These are phyloP conservation scores for Rubia peregrina DNA, from an alignment of 305 asterid species.

Conservation along the genomic window DNA sequence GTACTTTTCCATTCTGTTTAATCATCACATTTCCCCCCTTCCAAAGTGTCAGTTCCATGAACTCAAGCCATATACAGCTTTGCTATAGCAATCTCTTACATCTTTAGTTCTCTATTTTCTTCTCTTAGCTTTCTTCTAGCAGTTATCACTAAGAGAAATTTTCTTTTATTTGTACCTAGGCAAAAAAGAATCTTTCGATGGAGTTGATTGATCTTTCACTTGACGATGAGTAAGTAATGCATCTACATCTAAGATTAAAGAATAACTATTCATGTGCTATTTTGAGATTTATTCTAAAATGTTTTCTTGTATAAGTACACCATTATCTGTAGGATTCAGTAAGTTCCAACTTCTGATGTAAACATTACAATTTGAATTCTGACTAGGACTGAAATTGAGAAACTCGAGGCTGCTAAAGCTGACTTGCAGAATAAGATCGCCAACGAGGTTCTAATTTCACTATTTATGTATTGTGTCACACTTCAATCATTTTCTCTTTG, in stretches of 20 bases:
- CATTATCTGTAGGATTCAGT: background rate
- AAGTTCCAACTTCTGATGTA: slow-evolving; percentile 13
- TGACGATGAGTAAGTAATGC: slow-evolving; percentile 77
- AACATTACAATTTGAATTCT: slow-evolving; percentile 22
- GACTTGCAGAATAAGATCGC: slow-evolving; percentile 54
- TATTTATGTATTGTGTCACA: slow-evolving; percentile 2
- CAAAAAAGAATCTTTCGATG: slow-evolving; percentile 66
- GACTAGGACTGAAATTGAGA: slow-evolving; percentile 58
- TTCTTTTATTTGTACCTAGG: slow-evolving; percentile 22
- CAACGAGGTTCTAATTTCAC: slow-evolving; percentile 43
- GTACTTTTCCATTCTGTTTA: slow-evolving; percentile 20
- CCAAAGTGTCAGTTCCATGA: background rate
- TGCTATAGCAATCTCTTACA: background rate
- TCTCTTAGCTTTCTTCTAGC: slow-evolving; percentile 4
- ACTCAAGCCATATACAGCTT: background rate
- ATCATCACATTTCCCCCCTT: slow-evolving; percentile 9
- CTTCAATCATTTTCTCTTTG: slow-evolving; percentile 13
- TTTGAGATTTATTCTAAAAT: background rate
- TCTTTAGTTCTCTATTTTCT: slow-evolving; percentile 6
- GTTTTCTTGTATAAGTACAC: background rate
- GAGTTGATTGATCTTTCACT: slow-evolving; percentile 63
- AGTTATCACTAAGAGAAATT: slow-evolving; percentile 1
- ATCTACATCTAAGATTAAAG: slow-evolving; percentile 8
- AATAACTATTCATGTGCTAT: background rate
- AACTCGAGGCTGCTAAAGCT: slow-evolving; percentile 52